Conservation (phyloP, 768 basidiomycete species). For the Solioccasus polychromus region DNA sequence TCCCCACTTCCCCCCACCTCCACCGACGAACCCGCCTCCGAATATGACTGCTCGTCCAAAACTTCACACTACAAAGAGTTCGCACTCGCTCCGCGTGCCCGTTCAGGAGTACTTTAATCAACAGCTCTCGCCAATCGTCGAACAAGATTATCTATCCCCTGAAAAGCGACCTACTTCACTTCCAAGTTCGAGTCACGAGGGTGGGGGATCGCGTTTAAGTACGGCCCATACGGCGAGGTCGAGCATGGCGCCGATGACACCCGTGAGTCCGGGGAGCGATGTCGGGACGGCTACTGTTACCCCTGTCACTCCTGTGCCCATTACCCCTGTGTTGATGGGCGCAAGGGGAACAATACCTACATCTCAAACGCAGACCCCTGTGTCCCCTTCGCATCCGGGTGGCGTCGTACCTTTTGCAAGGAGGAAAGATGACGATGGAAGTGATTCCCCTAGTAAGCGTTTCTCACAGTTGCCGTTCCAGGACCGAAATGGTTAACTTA, state of each 20-base stretch:
- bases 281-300: conserved; percentile 25
- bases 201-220: conserved; percentile 24
- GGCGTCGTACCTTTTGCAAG: conserved; percentile 22
- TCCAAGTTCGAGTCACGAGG: conserved; percentile 25
- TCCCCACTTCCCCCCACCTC: conserved; percentile 34
- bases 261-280: conserved; percentile 22
- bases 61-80: conserved; percentile 34
- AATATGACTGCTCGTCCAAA: conserved; percentile 30
- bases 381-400: conserved; percentile 21
- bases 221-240: conserved; percentile 33
- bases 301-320: conserved; percentile 28
- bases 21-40: conserved; percentile 30
- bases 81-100: conserved; percentile 43
- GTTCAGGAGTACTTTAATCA: conserved; percentile 26
- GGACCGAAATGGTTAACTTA: conserved; percentile 1
- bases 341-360: conserved; percentile 13
- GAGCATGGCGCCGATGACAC: conserved; percentile 28
- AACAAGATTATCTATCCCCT: conserved; percentile 61
- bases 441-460: conserved; percentile 42
- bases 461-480: neutral
- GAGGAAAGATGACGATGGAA: conserved; percentile 27
- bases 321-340: conserved; percentile 22
- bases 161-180: conserved; percentile 37
- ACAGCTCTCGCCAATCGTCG: conserved; percentile 64
- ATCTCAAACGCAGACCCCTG: conserved; percentile 18